Evolutionary conservation across 108 stramenopile genomes (phyloP), one percentile per base, ranked within the genome.

Genomic region (Stephanodiscus minutulus): DNA sequence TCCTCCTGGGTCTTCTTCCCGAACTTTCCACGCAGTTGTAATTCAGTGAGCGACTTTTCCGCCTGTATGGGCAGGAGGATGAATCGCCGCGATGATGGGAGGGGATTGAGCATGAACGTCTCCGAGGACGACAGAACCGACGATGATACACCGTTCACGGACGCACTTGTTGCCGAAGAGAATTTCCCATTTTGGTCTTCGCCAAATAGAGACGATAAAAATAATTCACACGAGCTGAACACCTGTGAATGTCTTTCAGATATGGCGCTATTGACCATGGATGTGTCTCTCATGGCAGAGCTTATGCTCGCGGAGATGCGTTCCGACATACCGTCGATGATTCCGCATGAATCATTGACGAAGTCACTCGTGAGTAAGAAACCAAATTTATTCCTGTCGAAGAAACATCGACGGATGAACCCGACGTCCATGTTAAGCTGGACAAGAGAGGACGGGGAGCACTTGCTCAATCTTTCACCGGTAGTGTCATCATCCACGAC

Each of bases 31-130:
- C 91, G 87, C 9, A 87, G 76, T 50, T 92, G 91, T 33, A 95
- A 70, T 58, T 92, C 94, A 31, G 76, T 84, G 55, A 92, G 84
- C 0, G 87, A 83, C 25, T 90, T 92, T 66, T 95, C 94, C n/a
- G 91, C 71, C 57, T 91, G 94, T 31, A 95, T 88, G 12, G 94
- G 91, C 27, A 95, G 77, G 39, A 95, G 71, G 25, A 79, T 78
- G 55, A 92, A 95, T 43, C 94, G 83, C 36, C 89, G 68, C 17
- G 91, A 87, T 8, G 94, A 95, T 35, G 82, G 49, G 46, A 95
- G 66, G 13, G 94, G 94, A 44, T 87, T 81, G 68, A 87, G 81
- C 35, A 84, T 52, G 37, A 91, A 66, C 3, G 89, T 71, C 8
- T 61, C 64, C 7, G 72, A 72, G 20, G 78, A 63, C 31, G 66